Percentiles rank a stretch among this genome's conserved stretches.
Evolutionary conservation across 2,329 filamentous ascomycete species (phyloP).

Genomic region (Xylariaceae sp.): DNA sequence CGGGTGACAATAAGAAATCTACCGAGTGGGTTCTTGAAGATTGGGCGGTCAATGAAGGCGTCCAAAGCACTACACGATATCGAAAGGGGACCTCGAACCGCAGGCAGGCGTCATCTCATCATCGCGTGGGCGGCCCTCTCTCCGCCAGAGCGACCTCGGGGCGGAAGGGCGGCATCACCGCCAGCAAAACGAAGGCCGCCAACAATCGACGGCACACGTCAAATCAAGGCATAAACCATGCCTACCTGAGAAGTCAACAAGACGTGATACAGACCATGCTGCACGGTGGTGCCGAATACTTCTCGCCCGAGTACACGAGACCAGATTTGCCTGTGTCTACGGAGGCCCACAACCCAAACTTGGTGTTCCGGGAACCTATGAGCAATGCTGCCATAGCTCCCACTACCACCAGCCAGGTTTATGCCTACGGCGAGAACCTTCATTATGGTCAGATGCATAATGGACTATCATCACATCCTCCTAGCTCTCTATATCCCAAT

Average conservation of each 20-base stretch:
- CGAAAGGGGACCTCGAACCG: conserved; percentile 46
- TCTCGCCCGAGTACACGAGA: background rate
- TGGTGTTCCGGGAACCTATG: background rate
- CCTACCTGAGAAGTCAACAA: conserved; percentile 4
- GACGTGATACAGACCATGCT: conserved; percentile 4
- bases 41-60: conserved; percentile 64
- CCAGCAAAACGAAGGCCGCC: conserved; percentile 21
- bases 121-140: conserved; percentile 5
- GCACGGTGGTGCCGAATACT: background rate
- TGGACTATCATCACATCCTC: background rate
- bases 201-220: background rate
- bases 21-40: conserved; percentile 74
- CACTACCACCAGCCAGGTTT: background rate
- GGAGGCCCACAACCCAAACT: background rate
- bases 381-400: background rate
- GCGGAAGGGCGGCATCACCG: conserved; percentile 22
- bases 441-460: background rate
- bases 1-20: conserved; percentile 58
- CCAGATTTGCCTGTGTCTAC: background rate
- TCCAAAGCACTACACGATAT: conserved; percentile 82
- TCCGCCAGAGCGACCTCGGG: conserved; percentile 21
- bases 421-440: background rate
- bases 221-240: conserved; percentile 3
- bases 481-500: no score
- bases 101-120: conserved; percentile 7